These are phyloP conservation scores for Trichoderma citrinoviride DNA, from an alignment of 2,329 filamentous ascomycete genomes.

Conservation along the genomic window DNA sequence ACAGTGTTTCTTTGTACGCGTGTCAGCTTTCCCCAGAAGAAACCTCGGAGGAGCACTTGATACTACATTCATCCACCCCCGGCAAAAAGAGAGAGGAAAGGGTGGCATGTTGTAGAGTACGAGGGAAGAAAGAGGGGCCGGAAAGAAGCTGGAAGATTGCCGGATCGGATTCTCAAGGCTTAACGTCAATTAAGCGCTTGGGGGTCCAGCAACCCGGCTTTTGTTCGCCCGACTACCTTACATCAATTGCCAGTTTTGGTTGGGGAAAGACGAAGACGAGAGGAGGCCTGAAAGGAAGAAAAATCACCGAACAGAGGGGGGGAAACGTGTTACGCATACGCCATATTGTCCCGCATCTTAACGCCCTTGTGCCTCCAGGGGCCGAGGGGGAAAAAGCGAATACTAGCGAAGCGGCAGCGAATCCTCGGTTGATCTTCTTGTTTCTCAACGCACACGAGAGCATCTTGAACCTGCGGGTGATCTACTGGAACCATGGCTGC, in stretches of 20 bases:
- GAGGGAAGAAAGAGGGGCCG: no score
- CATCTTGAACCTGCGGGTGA: no score
- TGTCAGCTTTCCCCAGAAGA: neutral
- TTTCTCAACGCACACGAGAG: neutral
- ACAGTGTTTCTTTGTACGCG: neutral
- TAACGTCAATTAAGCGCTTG: no score
- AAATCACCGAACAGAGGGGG: neutral
- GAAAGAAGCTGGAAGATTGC: no score
- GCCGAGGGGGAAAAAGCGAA: conserved; percentile 9
- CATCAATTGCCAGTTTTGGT: no score
- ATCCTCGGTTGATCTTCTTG: neutral
- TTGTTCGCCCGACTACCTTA: no score
- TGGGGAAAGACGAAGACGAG: no score
- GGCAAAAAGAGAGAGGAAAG: neutral
- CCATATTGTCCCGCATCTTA: neutral
- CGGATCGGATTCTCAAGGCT: no score
- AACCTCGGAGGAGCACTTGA: neutral
- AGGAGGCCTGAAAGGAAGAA: no score
- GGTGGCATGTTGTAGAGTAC: neutral
- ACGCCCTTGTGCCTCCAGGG: conserved; percentile 18
- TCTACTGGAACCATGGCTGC: conserved; percentile 42
- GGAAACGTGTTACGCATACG: neutral
- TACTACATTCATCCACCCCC: neutral
- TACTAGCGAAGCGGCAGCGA: no score
- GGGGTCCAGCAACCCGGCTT: no score